phyloP scores from a whole-genome alignment of 2,329 filamentous ascomycete genomes.

The Talaromyces atroroseus region DNA sequence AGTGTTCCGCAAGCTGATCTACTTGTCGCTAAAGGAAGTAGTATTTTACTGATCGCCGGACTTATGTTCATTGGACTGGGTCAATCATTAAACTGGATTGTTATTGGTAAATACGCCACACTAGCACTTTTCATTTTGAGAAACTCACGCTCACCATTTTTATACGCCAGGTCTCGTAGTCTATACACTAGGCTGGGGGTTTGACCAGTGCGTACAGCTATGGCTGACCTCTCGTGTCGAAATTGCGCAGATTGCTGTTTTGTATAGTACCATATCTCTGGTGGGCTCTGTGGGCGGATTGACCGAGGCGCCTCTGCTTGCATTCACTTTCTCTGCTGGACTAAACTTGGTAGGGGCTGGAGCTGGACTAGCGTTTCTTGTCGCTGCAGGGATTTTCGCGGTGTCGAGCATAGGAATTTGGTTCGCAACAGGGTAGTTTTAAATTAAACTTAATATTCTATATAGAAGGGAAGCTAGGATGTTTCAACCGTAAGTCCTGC shows the following conservation, averaged over 20 bases:
- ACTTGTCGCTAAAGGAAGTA: background rate
- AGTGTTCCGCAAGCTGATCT: background rate
- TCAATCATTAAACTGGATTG: background rate
- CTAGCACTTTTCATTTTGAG: background rate
- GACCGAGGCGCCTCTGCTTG: background rate
- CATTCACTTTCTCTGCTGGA: slow-evolving; percentile 1
- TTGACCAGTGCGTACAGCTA: slow-evolving; percentile 3
- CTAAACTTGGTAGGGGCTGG: background rate
- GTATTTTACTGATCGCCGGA: background rate
- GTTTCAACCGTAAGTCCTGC: too few species aligned
- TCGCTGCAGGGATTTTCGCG: background rate
- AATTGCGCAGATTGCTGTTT: background rate
- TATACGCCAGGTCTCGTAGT: background rate
- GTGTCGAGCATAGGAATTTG: background rate
- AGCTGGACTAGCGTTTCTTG: background rate
- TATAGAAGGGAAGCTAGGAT: too few species aligned
- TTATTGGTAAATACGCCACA: background rate
- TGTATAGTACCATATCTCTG: background rate
- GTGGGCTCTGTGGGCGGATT: background rate
- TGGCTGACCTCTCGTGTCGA: slow-evolving; percentile 2
- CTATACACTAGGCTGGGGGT: background rate
- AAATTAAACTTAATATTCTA: too few species aligned
- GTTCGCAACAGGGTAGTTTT: background rate
- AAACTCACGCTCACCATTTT: background rate
- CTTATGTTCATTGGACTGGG: background rate